Evolutionary conservation across 225 moss, liverwort and hornwort genomes (phyloP), one percentile per base, ranked within the genome.

Genomic region (Asterella californica): DNA sequence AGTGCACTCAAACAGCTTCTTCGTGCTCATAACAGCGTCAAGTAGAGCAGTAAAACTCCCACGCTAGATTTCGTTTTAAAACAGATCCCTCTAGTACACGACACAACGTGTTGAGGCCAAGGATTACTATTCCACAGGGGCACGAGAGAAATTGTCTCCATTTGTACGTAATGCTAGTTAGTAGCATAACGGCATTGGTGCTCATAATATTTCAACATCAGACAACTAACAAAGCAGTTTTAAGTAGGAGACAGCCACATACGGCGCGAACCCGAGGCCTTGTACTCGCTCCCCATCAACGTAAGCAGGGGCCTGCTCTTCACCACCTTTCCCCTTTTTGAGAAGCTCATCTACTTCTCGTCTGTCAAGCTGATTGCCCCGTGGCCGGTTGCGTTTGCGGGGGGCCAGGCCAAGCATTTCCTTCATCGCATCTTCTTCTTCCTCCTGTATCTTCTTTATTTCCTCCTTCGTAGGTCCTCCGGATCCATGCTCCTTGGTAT

Each of bases 231-330:
- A 76, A 30, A 67, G 7, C 6, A 65, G 37, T 42, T 61, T 38
- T 27, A 55, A 61, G 55, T 34, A 27, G 32, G n/a, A 37, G 60
- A 34, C 1, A 68, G n/a, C 79, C 42, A 86, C 87, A 42, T 89
- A 94, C 90, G 92, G 94, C 64, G 94, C 92, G 81, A 90, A 97
- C 65, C 94, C 96, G 80, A 97, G 94, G 38, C 96, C 96, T 81
- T 97, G 84, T 10, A 97, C 84, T 76, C 94, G 90, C 86, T 97
- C 93, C 59, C 94, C 97, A 79, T 85, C 87, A 7, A 94, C 90
- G 77, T 94, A 92, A 21, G 91, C 83, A 53, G 94, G 90, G 50
- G 88, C 86, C 19, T 81, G 80, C 65, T 94, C 94, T 45, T 92
- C 93, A 74, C 84, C 90, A 36, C 84, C 81, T 82, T 96, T 91